Evolutionary conservation across 2,329 filamentous ascomycete species (phyloP).

Genomic region (Ophiocordyceps camponoti-saundersi): DNA sequence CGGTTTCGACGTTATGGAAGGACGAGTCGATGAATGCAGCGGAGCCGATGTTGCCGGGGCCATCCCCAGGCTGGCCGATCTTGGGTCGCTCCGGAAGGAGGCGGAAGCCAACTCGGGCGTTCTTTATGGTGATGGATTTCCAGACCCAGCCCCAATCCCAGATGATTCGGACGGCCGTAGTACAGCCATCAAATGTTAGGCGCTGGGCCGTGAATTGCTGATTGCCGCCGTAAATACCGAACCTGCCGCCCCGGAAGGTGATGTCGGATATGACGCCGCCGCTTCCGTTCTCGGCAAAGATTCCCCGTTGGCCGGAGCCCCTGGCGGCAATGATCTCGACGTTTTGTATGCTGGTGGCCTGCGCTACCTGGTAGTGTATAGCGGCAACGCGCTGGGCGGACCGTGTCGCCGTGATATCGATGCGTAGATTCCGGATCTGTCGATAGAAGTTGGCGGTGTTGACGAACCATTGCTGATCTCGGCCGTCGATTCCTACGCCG

Average conservation of each 20-base stretch:
- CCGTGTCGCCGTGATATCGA: slow-evolving; percentile 29
- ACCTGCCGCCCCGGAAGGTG: slow-evolving; percentile 39
- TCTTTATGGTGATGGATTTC: too few relatives aligned
- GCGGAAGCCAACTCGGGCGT: too few relatives aligned
- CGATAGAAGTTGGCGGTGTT: slow-evolving; percentile 44
- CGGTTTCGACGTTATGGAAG: too few relatives aligned
- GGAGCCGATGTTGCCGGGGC: too few relatives aligned
- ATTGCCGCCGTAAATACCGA: slow-evolving; percentile 32
- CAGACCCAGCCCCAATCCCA: slow-evolving; percentile 55
- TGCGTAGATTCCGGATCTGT: slow-evolving; percentile 46
- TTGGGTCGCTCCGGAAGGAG: too few relatives aligned
- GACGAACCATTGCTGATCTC: slow-evolving; percentile 6
- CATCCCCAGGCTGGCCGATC: too few relatives aligned
- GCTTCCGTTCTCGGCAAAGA: slow-evolving; percentile 16
- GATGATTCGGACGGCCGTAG: slow-evolving; percentile 48
- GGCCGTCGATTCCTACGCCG: background rate
- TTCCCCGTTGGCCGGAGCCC: slow-evolving; percentile 1
- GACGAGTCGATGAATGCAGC: too few relatives aligned
- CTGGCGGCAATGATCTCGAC: slow-evolving; percentile 18
- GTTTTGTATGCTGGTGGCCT: slow-evolving; percentile 36
- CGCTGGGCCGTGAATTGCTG: slow-evolving; percentile 56
- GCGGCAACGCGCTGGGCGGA: slow-evolving; percentile 17
- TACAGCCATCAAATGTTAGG: slow-evolving; percentile 45
- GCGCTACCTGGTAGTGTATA: slow-evolving; percentile 48
- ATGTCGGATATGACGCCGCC: slow-evolving; percentile 37